phyloP scores from a whole-genome alignment of 495 filamentous ascomycete genomes.

The Diplogelasinospora grovesii region DNA sequence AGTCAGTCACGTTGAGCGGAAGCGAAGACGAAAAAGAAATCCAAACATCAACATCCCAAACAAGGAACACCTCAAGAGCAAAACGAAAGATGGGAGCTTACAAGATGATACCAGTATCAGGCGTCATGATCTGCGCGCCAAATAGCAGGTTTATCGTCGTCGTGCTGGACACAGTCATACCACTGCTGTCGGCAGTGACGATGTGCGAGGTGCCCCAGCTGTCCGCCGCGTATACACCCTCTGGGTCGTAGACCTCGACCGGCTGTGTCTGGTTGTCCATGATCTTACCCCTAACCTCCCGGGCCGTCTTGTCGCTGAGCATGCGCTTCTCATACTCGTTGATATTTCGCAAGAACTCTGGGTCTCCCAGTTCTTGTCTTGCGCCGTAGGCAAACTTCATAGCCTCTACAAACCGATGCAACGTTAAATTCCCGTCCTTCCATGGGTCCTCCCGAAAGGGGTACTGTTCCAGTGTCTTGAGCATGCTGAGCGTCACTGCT shows the following conservation, averaged over 20 bases:
- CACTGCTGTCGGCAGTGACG: conserved; percentile 59
- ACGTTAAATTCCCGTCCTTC: conserved; percentile 40
- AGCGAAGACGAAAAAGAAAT: background rate
- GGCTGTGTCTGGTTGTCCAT: conserved; percentile 61
- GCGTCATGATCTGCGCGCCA: conserved; percentile 68
- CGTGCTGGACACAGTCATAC: conserved; percentile 66
- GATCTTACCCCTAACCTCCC: conserved; percentile 57
- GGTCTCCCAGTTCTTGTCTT: conserved; percentile 67
- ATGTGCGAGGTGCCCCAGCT: conserved; percentile 73
- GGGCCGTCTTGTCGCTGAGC: conserved; percentile 52
- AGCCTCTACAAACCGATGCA: conserved; percentile 77
- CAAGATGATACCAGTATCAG: conserved; percentile 67
- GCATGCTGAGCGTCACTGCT: conserved; percentile 58
- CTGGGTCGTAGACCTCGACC: conserved; percentile 63
- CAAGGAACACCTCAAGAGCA: too few relatives aligned
- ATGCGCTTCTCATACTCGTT: conserved; percentile 45
- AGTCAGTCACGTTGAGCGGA: background rate
- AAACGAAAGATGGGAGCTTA: conserved; percentile 15
- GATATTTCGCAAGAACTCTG: conserved; percentile 58
- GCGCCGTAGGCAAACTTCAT: conserved; percentile 82
- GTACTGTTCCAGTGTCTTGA: conserved; percentile 78
- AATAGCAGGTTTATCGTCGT: conserved; percentile 85
- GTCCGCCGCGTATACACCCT: conserved; percentile 22
- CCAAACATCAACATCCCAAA: too few relatives aligned
- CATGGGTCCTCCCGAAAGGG: conserved; percentile 30